phyloP scores from a whole-genome alignment of 768 basidiomycete genomes.

The Boletus subcaerulescens region DNA sequence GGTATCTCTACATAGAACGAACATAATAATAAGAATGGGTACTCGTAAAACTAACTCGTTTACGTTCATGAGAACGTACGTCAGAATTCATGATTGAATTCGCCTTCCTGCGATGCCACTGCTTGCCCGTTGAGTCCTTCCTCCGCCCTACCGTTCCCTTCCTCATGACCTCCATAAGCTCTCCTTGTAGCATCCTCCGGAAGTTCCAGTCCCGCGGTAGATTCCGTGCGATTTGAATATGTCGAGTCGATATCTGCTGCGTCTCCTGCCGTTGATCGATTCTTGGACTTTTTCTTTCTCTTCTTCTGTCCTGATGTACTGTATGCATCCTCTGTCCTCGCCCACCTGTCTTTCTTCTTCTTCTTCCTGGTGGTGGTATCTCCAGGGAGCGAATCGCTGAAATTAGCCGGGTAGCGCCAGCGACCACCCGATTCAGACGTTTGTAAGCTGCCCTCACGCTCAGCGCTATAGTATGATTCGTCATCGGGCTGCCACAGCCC shows the following conservation, averaged over 20 bases:
- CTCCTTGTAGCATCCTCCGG: conserved; percentile 75
- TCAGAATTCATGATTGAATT: conserved; percentile 69
- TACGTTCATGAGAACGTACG: not conserved
- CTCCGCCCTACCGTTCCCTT: conserved; percentile 5
- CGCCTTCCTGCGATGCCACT: conserved; percentile 38
- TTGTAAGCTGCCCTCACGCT: conserved; percentile 36
- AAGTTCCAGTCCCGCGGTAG: conserved; percentile 42
- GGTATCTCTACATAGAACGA: not conserved
- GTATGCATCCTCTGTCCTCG: conserved; percentile 83
- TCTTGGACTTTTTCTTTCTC: conserved; percentile 63
- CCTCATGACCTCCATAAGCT: conserved; percentile 45
- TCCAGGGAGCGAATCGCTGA: conserved; percentile 53
- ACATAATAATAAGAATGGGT: conserved; percentile 7
- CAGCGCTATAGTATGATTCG: conserved; percentile 64
- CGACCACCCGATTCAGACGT: conserved; percentile 41
- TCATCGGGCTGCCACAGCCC: conserved; percentile 75
- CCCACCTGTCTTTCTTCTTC: conserved; percentile 84
- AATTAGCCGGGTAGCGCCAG: conserved; percentile 87
- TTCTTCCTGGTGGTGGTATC: conserved; percentile 52
- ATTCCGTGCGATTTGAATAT: conserved; percentile 33
- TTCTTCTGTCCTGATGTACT: conserved; percentile 45
- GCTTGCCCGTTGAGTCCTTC: conserved; percentile 18
- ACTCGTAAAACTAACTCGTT: not conserved
- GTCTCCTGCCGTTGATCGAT: conserved; percentile 42
- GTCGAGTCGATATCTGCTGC: conserved; percentile 28